Evolutionary conservation across 2,329 filamentous ascomycete genomes (phyloP).

Genomic region (Boeremia exigua): DNA sequence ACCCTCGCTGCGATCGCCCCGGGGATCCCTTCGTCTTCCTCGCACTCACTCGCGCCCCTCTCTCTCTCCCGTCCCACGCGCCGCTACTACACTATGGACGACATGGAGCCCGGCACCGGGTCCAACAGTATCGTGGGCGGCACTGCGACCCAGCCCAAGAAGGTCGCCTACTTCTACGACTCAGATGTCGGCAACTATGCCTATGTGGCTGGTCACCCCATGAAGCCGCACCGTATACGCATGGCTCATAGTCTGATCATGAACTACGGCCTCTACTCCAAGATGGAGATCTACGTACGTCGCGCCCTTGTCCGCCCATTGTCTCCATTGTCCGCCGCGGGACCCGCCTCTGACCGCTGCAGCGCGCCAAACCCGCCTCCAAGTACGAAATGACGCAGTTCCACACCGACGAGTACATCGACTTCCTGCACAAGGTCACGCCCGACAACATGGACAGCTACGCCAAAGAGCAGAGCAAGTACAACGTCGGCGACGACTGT

Average conservation of each 20-base stretch:
- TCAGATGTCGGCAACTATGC: constrained; percentile 98
- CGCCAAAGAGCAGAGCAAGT: constrained; percentile 83
- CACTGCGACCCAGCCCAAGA: constrained; percentile 60
- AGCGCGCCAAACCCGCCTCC: constrained; percentile 59
- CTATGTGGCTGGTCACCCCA: constrained; percentile 77
- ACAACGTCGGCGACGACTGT: constrained; percentile 69
- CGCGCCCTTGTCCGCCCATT: not conserved
- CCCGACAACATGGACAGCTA: constrained; percentile 98
- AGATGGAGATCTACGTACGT: constrained; percentile 73
- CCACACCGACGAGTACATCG: constrained; percentile 75
- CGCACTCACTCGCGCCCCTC: not conserved
- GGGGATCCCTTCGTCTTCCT: not conserved
- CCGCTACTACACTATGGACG: constrained; percentile 18
- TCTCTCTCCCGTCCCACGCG: not conserved
- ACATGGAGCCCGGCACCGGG: constrained; percentile 22
- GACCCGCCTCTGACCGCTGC: not conserved
- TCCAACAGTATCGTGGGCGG: constrained; percentile 27
- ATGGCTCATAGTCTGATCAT: constrained; percentile 71
- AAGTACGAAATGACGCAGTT: constrained; percentile 77
- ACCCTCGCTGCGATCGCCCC: not conserved
- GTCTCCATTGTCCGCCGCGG: not conserved
- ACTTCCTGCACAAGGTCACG: constrained; percentile 83
- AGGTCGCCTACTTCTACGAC: constrained; percentile 98
- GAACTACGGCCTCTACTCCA: constrained; percentile 76
- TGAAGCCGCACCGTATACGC: constrained; percentile 72